Evolutionary conservation across 2,329 filamentous ascomycete genomes (phyloP).

Genomic region (Cytospora leucostoma): DNA sequence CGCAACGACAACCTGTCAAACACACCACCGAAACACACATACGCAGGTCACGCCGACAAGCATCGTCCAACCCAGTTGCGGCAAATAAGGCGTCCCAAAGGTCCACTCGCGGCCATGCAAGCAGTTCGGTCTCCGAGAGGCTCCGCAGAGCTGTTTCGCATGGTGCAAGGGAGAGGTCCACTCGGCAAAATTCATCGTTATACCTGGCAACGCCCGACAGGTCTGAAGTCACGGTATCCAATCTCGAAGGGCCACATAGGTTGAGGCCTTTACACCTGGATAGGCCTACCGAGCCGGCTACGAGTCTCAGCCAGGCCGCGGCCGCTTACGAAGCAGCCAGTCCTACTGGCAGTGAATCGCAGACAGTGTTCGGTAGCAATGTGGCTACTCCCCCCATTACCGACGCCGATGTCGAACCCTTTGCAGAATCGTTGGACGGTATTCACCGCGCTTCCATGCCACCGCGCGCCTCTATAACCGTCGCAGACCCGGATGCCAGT

Average conservation of each 20-base stretch:
- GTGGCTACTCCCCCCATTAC: slow-evolving; percentile 75
- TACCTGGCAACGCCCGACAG: slow-evolving; percentile 60
- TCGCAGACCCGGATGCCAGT: slow-evolving; percentile 82
- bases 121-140: slow-evolving; percentile 40
- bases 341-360: slow-evolving; percentile 55
- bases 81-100: slow-evolving; percentile 38
- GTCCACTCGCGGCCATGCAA: slow-evolving; percentile 35
- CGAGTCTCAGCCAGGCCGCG: slow-evolving; percentile 43
- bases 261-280: slow-evolving; percentile 43
- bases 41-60: slow-evolving; percentile 39
- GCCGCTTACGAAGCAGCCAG: slow-evolving; percentile 52
- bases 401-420: slow-evolving; percentile 68
- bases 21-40: slow-evolving; percentile 33
- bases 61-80: slow-evolving; percentile 38
- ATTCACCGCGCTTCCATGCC: slow-evolving; percentile 48
- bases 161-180: slow-evolving; percentile 34
- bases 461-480: slow-evolving; percentile 63
- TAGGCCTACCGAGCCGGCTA: slow-evolving; percentile 43
- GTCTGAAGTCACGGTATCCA: slow-evolving; percentile 45
- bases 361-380: slow-evolving; percentile 62
- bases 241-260: slow-evolving; percentile 41
- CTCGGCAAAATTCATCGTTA: slow-evolving; percentile 34
- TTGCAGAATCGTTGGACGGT: slow-evolving; percentile 51
- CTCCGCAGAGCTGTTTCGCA: slow-evolving; percentile 42
- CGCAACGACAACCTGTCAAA: slow-evolving; percentile 33